These are phyloP conservation scores for Diplodia intermedia DNA, from an alignment of 2,329 filamentous ascomycete species.

Conservation along the genomic window DNA sequence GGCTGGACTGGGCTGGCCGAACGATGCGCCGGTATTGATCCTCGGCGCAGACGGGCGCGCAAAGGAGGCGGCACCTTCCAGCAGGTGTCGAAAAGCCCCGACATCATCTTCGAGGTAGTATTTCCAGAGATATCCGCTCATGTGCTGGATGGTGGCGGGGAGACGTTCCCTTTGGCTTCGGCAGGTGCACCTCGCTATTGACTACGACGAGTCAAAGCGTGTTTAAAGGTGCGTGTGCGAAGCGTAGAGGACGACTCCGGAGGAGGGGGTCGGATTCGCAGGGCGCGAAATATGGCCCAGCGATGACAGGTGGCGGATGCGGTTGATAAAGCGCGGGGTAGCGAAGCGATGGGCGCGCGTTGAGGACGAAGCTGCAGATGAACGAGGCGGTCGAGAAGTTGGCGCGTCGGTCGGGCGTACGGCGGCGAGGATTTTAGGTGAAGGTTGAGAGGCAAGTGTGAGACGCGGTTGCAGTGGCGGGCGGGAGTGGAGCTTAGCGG, in stretches of 20 bases:
- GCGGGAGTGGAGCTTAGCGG: constrained; percentile 28
- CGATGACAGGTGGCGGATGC: constrained; percentile 31
- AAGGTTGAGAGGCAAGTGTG: constrained; percentile 1
- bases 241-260: constrained; percentile 56
- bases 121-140: constrained; percentile 98
- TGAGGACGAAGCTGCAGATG: not conserved
- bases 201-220: constrained; percentile 85
- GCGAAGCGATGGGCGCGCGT: constrained; percentile 4
- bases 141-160: constrained; percentile 59
- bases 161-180: constrained; percentile 59
- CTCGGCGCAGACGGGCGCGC: constrained; percentile 63
- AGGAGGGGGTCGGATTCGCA: constrained; percentile 25
- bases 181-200: constrained; percentile 82
- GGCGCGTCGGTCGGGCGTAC: not conserved
- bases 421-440: not conserved
- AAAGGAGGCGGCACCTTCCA: constrained; percentile 73
- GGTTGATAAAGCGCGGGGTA: constrained; percentile 17
- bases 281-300: constrained; percentile 24
- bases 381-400: not conserved
- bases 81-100: constrained; percentile 87
- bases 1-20: not conserved
- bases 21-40: constrained; percentile 31
- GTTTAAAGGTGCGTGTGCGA: constrained; percentile 76
- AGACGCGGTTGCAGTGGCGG: constrained; percentile 27
- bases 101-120: constrained; percentile 97